Conservation (phyloP, 768 basidiomycete genomes). For the Thelephora ganbajun region DNA sequence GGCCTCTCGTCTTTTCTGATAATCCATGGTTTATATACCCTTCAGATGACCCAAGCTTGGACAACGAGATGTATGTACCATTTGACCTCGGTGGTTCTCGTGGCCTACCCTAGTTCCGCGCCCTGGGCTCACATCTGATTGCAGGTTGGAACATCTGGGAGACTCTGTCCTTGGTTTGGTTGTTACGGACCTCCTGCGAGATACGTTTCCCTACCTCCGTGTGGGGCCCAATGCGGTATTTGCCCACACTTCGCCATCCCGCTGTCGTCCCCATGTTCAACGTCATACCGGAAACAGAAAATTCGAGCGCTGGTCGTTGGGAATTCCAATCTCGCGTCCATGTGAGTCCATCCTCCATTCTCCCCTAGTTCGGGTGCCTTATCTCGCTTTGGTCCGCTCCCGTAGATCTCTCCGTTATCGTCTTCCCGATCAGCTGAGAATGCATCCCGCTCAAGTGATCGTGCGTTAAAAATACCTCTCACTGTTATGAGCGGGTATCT, state of each 20-base stretch:
- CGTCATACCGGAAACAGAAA: conserved; percentile 36
- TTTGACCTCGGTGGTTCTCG: conserved; percentile 1
- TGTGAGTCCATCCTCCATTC: conserved; percentile 25
- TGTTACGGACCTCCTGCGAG: conserved; percentile 49
- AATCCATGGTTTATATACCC: too few species aligned
- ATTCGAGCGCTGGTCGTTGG: conserved; percentile 63
- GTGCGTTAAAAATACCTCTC: background rate
- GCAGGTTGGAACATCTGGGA: conserved; percentile 64
- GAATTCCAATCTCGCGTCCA: conserved; percentile 57
- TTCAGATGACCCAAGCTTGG: conserved; percentile 53
- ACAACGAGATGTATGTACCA: conserved; percentile 59
- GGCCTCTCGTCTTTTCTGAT: too few species aligned
- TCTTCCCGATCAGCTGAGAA: conserved; percentile 43
- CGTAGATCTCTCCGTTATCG: conserved; percentile 48
- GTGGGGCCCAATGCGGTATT: conserved; percentile 66
- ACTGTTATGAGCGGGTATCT: too few species aligned
- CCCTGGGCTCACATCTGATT: background rate
- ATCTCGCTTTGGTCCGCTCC: background rate
- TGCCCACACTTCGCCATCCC: background rate
- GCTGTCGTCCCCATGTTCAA: background rate
- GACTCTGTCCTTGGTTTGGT: conserved; percentile 59
- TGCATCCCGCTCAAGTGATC: conserved; percentile 63
- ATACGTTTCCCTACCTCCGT: conserved; percentile 52
- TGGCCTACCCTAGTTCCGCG: background rate
- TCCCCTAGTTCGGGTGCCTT: background rate